phyloP scores from a whole-genome alignment of 176 grass and related monocot genomes.

The Neostapfia colusana region DNA sequence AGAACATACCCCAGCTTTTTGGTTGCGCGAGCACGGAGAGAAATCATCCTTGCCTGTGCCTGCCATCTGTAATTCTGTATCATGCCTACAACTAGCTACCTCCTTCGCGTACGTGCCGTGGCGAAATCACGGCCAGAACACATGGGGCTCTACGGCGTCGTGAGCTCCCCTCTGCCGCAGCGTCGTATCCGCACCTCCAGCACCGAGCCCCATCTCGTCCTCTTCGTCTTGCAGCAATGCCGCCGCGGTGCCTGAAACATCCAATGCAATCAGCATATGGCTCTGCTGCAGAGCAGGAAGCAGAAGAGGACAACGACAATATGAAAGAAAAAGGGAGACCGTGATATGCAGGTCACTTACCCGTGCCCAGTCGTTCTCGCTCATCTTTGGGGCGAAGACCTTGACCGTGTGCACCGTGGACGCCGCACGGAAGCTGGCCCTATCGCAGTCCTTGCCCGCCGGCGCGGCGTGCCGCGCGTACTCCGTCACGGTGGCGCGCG shows the following conservation, averaged over 20 bases:
- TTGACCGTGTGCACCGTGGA: slow-evolving; percentile 48
- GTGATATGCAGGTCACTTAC: not conserved
- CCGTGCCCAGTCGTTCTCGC: slow-evolving; percentile 49
- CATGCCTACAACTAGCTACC: not conserved
- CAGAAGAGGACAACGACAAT: not conserved
- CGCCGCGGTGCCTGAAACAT: slow-evolving; percentile 70
- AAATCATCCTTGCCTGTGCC: not conserved
- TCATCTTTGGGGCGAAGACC: slow-evolving; percentile 73
- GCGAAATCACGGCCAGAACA: not conserved
- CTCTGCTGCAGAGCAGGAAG: not conserved
- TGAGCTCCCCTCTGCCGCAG: slow-evolving; percentile 58
- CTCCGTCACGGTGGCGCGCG: slow-evolving; percentile 55
- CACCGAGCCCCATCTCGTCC: slow-evolving; percentile 47
- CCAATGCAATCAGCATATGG: not conserved
- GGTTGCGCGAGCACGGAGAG: not conserved
- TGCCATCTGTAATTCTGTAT: not conserved
- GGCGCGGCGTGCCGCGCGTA: slow-evolving; percentile 40
- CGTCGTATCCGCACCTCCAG: slow-evolving; percentile 61
- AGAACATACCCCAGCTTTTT: not conserved
- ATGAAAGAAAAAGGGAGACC: not conserved
- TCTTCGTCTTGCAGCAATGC: slow-evolving; percentile 67
- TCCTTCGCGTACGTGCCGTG: not conserved
- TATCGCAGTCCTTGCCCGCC: slow-evolving; percentile 30
- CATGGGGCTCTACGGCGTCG: slow-evolving; percentile 35
- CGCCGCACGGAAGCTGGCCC: slow-evolving; percentile 47